Base-by-base conservation (phyloP, 176 grass and related monocot species). In the Triticum aestivum region DNA sequence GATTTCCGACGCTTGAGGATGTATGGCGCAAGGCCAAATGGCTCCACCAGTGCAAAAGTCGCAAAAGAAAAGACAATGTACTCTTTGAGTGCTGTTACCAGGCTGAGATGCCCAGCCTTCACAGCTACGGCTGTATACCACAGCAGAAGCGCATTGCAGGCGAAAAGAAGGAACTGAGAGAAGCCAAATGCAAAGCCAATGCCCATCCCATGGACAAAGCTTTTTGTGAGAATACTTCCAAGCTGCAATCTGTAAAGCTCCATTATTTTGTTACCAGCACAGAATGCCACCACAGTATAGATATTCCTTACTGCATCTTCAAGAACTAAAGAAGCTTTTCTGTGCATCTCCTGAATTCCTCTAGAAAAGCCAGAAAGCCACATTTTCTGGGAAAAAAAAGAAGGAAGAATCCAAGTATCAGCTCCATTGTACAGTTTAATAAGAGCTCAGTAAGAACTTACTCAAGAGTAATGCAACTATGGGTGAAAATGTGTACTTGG, bases 261-360 rank as follows among this genome's bases (percentile, higher is more conserved):
- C 97, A 98, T 98, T 78, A 96, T 90, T 85, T 98, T 98, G 90
- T 94, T 92, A 29, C 97, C 93, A 77, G 94, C 94, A 82, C 97
- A 98, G 71, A 96, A 98, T 82, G 97, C 94, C 80, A 98, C 97
- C 66, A 98, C 97, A 5, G 97, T 98, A 82, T 98, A 98, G 62
- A 98, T 98, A 90, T 98, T 98, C 79, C 94, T 91, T 45, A 98
- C 97, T 82, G 97, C 93, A 83, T 96, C 97, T 89, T 98, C 97
- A 75, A 98, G 92, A 74, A 98, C 93, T 86, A 94, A 88, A 77
- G 97, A 96, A 44, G 97, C 97, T 86, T 93, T 99, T 80, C 90
- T 87, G 85, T 99, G 97, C 97, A 94, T 99, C 76, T 99, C 94
- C 66, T 99, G 97, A 76, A 99, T 99, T 81, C 97, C 97, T 87